Evolutionary conservation across 805 yeast genomes (phyloP), one percentile per base, ranked within the genome.

Genomic region (Komagataella phaffii): DNA sequence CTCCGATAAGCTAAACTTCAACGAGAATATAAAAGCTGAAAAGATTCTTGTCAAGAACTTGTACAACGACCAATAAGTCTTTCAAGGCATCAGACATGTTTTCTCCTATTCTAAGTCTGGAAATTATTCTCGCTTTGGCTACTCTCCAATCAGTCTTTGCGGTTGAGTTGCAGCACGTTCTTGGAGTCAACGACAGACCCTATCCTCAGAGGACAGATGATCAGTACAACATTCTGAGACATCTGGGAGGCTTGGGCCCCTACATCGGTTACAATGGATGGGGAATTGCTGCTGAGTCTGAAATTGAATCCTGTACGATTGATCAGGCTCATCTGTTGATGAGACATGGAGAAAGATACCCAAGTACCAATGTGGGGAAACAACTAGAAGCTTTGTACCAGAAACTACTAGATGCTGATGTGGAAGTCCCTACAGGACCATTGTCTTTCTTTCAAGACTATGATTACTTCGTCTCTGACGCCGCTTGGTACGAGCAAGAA

Each of bases 341-440:
- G 57, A 75, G 96, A 60, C 95, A 88, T 60, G 95, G 91, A 18
- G 93, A 86, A 63, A 70, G 95, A 56, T 85, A 72, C 59, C 88
- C 88, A 3, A 75, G 85, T 3, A 63, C 57, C 2, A 66, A 69
- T n/a, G 67, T 72, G 3, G 63, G 58, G 1, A 23, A 50, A 7
- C 66, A 61, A 21, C 56, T 63, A 17, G 53, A 57, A 10, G 52
- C 52, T 1, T 51, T 65, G 3, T 61, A 61, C 23, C 57, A 61
- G 4, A 69, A 69, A 53, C 65, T 80, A 58, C 61, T 61, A 46
- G 56, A 57, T 18, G 64, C 75, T 7, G 65, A 67, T 1, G 61
- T 61, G 18, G 66, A 63, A 5, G 57, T 67, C 0, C 68, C 69
- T 56, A 64, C 63, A 36, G 84, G 84, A 3, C 80, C 79, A 6